These are phyloP conservation scores for Metarhizium album DNA, from an alignment of 2,329 filamentous ascomycete species.

Conservation along the genomic window DNA sequence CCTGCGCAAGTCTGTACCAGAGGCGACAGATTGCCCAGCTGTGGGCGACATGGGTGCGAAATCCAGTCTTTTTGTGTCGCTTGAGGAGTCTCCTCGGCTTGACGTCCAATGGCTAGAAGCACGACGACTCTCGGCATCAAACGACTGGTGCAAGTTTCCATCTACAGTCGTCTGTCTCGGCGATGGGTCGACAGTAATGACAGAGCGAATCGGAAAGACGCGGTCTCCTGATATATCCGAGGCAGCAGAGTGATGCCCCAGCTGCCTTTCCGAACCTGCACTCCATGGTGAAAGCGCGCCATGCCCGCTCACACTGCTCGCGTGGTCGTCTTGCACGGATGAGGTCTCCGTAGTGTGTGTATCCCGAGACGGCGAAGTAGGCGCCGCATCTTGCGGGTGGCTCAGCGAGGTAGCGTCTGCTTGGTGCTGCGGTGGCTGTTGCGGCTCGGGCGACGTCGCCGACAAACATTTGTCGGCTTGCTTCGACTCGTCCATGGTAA, in stretches of 20 bases:
- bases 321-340: background rate
- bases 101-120: constrained; percentile 20
- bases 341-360: background rate
- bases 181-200: constrained; percentile 57
- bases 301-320: constrained; percentile 7
- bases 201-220: constrained; percentile 75
- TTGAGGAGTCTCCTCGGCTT: constrained; percentile 18
- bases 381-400: background rate
- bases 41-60: constrained; percentile 14
- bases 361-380: background rate
- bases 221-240: constrained; percentile 41
- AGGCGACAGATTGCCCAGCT: background rate
- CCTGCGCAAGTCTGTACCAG: constrained; percentile 14
- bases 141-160: constrained; percentile 25
- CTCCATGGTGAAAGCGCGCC: constrained; percentile 30
- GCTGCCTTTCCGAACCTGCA: constrained; percentile 29
- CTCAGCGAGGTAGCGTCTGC: background rate
- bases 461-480: background rate
- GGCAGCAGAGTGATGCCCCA: constrained; percentile 18
- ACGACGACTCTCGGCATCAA: constrained; percentile 21
- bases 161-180: constrained; percentile 28
- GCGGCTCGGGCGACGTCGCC: background rate
- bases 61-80: constrained; percentile 18
- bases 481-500: constrained; percentile 3
- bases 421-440: background rate